These are phyloP conservation scores for Agroathelia rolfsii DNA, from an alignment of 1,284 basidiomycete genomes.

Conservation along the genomic window DNA sequence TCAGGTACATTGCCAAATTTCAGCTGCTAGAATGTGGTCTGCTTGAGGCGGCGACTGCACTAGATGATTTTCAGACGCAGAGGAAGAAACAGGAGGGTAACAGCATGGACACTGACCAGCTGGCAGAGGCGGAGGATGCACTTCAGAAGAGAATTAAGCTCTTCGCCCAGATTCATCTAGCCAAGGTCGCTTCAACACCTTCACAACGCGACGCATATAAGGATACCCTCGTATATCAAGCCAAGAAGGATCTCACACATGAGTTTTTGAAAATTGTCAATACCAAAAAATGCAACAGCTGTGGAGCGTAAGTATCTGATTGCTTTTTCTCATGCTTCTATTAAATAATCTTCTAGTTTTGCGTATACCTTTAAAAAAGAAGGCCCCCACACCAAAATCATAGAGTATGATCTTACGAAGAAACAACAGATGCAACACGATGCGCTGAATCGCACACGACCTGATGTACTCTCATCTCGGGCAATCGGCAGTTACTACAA, in stretches of 20 bases:
- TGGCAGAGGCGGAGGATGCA: conserved; percentile 42
- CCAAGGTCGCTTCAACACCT: conserved; percentile 47
- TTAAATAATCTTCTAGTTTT: conserved; percentile 35
- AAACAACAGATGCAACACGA: conserved; percentile 71
- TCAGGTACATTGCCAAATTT: conserved; percentile 81
- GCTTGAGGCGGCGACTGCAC: conserved; percentile 69
- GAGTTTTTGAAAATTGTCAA: conserved; percentile 75
- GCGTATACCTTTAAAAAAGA: conserved; percentile 90
- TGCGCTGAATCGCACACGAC: conserved; percentile 48
- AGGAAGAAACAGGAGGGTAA: conserved; percentile 22
- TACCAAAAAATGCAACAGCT: conserved; percentile 67
- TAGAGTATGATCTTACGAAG: conserved; percentile 80
- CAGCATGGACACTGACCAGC: conserved; percentile 32
- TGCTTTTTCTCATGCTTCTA: conserved; percentile 5
- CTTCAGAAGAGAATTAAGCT: conserved; percentile 65
- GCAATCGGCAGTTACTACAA: conserved; percentile 18
- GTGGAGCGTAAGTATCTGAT: conserved; percentile 61
- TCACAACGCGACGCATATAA: conserved; percentile 86
- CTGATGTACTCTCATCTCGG: conserved; percentile 56
- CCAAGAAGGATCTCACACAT: conserved; percentile 74
- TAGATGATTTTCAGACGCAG: conserved; percentile 56
- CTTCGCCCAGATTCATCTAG: conserved; percentile 62
- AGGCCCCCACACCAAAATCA: conserved; percentile 87
- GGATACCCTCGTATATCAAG: conserved; percentile 80
- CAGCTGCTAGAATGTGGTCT: conserved; percentile 88